Evolutionary conservation across 306 rosid species (phyloP).

Genomic region (Styphnolobium japonicum): DNA sequence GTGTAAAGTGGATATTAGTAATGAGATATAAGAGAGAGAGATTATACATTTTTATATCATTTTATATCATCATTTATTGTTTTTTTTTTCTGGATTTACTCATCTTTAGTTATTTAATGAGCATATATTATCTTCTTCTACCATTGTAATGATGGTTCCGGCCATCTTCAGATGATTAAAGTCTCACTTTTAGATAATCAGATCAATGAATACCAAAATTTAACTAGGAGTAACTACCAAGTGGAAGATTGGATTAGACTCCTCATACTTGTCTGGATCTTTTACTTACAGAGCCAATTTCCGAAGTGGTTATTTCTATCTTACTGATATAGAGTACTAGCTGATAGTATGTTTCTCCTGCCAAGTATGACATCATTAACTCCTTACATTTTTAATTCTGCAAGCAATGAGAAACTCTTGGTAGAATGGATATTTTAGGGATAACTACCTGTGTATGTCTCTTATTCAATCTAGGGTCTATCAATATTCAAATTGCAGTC

Average conservation of each 20-base stretch:
- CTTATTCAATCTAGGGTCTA: neutral
- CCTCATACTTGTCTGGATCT: neutral
- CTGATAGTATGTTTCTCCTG: neutral
- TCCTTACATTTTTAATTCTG: neutral
- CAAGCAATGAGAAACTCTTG: neutral
- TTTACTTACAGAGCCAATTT: neutral
- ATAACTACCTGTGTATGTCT: neutral
- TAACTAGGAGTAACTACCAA: neutral
- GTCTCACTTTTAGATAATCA: neutral
- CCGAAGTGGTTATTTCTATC: conserved; percentile 1
- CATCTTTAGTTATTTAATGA: neutral
- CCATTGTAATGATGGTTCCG: neutral
- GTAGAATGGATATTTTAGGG: neutral
- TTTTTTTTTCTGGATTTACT: neutral
- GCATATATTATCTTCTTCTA: neutral
- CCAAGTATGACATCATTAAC: neutral
- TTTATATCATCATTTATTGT: neutral
- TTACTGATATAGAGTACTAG: neutral
- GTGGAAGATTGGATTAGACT: neutral
- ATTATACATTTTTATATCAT: neutral
- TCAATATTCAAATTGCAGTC: neutral
- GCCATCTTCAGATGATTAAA: neutral
- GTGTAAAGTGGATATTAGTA: neutral
- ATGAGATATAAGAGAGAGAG: neutral
- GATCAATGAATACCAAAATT: neutral